phyloP scores from a whole-genome alignment of 2,329 filamentous ascomycete genomes.

The Cryphonectria parasitica region DNA sequence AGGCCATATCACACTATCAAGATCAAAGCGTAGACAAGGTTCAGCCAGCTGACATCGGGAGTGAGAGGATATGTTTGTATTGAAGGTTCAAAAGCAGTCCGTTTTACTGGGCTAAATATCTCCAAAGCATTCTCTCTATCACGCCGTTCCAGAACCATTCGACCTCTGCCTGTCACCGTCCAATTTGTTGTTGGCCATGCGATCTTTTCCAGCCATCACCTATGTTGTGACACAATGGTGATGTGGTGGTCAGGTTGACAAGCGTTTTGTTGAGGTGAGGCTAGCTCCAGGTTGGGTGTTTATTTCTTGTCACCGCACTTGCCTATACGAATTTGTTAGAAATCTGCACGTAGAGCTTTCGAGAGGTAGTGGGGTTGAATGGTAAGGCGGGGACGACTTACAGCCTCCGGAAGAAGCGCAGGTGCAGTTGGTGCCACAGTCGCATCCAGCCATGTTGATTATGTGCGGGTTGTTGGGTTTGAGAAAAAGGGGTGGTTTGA shows the following conservation, averaged over 20 bases:
- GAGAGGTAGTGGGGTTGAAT: not conserved
- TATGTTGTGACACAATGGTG: not conserved
- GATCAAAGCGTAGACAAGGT: not conserved
- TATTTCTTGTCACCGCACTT: conserved; percentile 21
- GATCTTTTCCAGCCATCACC: not conserved
- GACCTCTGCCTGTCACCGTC: conserved; percentile 12
- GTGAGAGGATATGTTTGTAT: not conserved
- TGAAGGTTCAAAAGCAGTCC: not conserved
- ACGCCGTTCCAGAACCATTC: conserved; percentile 40
- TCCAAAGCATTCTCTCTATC: conserved; percentile 43
- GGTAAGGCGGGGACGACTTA: conserved; percentile 13
- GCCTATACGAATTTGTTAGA: not conserved
- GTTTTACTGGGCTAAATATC: not conserved
- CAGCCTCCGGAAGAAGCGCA: conserved; percentile 21
- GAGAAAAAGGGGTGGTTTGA: not conserved
- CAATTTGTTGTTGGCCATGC: not conserved
- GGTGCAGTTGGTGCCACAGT: conserved; percentile 19
- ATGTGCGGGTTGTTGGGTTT: conserved; percentile 1
- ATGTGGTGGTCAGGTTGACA: not conserved
- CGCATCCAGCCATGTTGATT: conserved; percentile 27
- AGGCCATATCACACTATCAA: too few relatives aligned
- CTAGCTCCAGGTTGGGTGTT: not conserved
- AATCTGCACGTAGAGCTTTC: not conserved
- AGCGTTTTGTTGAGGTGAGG: not conserved
- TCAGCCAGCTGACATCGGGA: not conserved